Conservation (phyloP, 768 basidiomycete genomes). For the Leccinellum rugosiceps region DNA sequence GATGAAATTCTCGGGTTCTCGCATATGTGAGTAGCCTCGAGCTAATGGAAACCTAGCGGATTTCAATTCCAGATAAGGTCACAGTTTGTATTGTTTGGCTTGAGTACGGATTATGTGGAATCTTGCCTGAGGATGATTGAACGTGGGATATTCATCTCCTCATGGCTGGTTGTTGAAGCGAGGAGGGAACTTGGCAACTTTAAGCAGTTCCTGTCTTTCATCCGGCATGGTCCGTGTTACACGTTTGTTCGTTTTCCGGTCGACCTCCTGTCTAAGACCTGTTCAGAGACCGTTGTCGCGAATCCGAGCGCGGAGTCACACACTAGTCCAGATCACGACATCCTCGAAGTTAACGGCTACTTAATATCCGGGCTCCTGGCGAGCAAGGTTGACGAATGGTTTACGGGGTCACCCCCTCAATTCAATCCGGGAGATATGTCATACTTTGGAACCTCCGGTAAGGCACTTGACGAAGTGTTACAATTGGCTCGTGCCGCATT, state of each 20-base stretch:
- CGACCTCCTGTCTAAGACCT: slow-evolving; percentile 18
- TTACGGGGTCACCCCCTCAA: slow-evolving; percentile 51
- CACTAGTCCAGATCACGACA: slow-evolving; percentile 55
- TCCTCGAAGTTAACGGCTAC: slow-evolving; percentile 79
- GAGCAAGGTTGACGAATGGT: slow-evolving; percentile 79
- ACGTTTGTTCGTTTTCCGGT: slow-evolving; percentile 4
- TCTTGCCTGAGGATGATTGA: slow-evolving; percentile 51
- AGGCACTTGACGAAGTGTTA: slow-evolving; percentile 37
- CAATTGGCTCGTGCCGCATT: slow-evolving; percentile 48
- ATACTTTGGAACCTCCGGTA: slow-evolving; percentile 22
- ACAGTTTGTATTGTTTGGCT: slow-evolving; percentile 52
- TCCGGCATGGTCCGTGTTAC: slow-evolving; percentile 60
- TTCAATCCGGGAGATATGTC: slow-evolving; percentile 33
- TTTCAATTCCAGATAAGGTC: slow-evolving; percentile 42
- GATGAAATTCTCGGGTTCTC: slow-evolving; percentile 82
- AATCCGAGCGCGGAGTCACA: slow-evolving; percentile 53
- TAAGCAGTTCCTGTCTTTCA: slow-evolving; percentile 75
- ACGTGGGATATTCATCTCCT: slow-evolving; percentile 58
- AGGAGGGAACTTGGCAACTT: slow-evolving; percentile 70
- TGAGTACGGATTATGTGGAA: slow-evolving; percentile 48
- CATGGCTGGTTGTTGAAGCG: slow-evolving; percentile 65
- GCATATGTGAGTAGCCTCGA: slow-evolving; percentile 48
- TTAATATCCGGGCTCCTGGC: slow-evolving; percentile 64
- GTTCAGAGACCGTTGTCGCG: slow-evolving; percentile 45
- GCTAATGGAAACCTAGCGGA: slow-evolving; percentile 7